phyloP scores from a whole-genome alignment of 306 rosid species.

The Canavalia ensiformis region DNA sequence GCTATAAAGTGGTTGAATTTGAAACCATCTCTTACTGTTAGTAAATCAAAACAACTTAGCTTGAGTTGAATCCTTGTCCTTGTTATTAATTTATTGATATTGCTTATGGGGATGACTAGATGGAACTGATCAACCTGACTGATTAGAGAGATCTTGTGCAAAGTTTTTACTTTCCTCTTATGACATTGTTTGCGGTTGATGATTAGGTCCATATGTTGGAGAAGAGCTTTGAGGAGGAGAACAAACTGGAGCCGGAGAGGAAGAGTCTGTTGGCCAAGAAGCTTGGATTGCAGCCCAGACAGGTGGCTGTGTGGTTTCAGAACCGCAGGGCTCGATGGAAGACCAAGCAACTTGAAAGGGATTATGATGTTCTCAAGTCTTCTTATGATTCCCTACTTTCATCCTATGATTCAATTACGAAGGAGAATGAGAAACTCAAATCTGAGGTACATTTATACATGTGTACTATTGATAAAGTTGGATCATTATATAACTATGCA shows the following conservation, averaged over 20 bases:
- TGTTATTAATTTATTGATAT: constrained; percentile 30
- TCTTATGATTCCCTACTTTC: constrained; percentile 82
- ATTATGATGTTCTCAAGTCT: constrained; percentile 88
- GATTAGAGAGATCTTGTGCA: constrained; percentile 11
- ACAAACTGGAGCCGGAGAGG: constrained; percentile 97
- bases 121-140: constrained; percentile 25
- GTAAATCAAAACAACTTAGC: constrained; percentile 10
- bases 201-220: constrained; percentile 87
- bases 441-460: constrained; percentile 69
- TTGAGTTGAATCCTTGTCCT: constrained; percentile 34
- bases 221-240: constrained; percentile 95
- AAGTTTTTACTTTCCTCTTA: not conserved
- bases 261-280: constrained; percentile 91
- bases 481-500: constrained; percentile 27
- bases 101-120: constrained; percentile 18
- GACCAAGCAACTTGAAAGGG: constrained; percentile 99
- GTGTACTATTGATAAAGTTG: not conserved
- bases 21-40: constrained; percentile 43
- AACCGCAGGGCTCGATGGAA: constrained; percentile 99
- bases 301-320: constrained; percentile 99
- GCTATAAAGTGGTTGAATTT: constrained; percentile 37
- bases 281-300: constrained; percentile 95
- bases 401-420: constrained; percentile 67
- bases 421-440: constrained; percentile 92
- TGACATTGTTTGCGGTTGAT: constrained; percentile 39